Evolutionary conservation across 2,329 filamentous ascomycete species (phyloP).

Genomic region (Decorospora gaudefroyi): DNA sequence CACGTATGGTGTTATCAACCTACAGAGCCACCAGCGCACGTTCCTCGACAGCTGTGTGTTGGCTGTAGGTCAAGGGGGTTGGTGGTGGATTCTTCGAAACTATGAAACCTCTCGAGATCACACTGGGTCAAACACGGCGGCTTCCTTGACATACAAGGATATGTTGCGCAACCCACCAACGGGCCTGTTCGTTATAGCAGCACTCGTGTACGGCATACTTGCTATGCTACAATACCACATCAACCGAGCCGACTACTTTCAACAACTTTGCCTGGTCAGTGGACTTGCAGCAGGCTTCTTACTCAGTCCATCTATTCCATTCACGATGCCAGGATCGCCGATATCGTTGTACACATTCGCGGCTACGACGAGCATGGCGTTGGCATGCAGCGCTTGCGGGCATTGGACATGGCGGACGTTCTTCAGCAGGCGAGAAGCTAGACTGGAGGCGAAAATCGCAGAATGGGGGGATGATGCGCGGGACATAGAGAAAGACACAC

Average conservation of each 20-base stretch:
- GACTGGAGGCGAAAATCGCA: not conserved
- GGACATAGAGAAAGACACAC: not conserved
- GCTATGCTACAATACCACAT: not conserved
- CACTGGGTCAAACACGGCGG: too few species aligned
- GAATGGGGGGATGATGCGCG: not conserved
- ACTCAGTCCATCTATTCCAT: not conserved
- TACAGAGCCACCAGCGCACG: too few species aligned
- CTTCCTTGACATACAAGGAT: too few species aligned
- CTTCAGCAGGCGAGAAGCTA: too few species aligned
- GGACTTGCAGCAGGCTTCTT: not conserved
- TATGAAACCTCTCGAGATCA: too few species aligned
- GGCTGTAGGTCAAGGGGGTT: too few species aligned
- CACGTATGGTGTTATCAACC: too few species aligned
- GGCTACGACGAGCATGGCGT: not conserved
- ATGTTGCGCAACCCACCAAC: too few species aligned
- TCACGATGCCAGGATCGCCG: too few species aligned
- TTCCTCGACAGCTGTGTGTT: too few species aligned
- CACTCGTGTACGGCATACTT: not conserved
- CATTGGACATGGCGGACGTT: not conserved
- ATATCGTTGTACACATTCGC: not conserved
- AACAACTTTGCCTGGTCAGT: not conserved
- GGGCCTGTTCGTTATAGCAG: not conserved
- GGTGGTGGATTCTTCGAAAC: too few species aligned
- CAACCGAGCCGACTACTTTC: not conserved
- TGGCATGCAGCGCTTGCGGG: not conserved